A percentile compares a stretch with the other conserved stretches of the same genome.
phyloP scores from a whole-genome alignment of 208 protist genomes.

The Herpetomonas muscarum region DNA sequence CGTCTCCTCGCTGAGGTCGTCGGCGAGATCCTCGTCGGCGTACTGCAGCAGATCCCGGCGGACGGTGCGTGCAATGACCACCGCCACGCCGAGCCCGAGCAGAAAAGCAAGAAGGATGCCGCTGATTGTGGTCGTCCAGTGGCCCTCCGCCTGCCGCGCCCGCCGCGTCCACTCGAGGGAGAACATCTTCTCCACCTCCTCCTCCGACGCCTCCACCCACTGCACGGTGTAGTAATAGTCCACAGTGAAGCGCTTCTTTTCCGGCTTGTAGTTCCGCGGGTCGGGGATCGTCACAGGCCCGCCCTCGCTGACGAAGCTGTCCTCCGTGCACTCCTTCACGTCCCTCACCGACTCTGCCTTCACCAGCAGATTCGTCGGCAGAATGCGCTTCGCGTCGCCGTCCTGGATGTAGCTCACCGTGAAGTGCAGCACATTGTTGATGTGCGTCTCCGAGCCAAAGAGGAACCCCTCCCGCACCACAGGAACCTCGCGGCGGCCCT shows the following conservation, averaged over 20 bases:
- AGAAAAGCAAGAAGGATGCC: slow-evolving; percentile 93
- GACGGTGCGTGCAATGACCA: slow-evolving; percentile 96
- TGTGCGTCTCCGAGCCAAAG: background rate
- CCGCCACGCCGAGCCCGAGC: slow-evolving; percentile 89
- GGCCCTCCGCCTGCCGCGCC: slow-evolving; percentile 35
- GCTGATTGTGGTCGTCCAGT: slow-evolving; percentile 96
- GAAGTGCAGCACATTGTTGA: slow-evolving; percentile 7
- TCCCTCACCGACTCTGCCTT: no score
- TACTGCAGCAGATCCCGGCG: slow-evolving; percentile 90
- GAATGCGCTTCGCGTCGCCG: slow-evolving; percentile 1
- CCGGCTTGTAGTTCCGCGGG: no score
- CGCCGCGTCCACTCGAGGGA: no score
- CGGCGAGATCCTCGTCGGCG: slow-evolving; percentile 21
- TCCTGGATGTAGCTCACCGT: background rate
- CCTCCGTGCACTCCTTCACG: no score
- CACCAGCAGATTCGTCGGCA: slow-evolving; percentile 13
- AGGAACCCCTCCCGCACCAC: background rate
- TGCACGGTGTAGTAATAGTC: no score
- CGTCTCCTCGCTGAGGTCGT: slow-evolving; percentile 73
- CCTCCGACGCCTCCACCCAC: no score
- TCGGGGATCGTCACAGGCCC: no score
- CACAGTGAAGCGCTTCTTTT: no score
- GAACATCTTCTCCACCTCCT: no score
- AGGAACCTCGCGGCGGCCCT: no score
- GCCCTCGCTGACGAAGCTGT: no score